Evolutionary conservation across 768 basidiomycete genomes (phyloP), one percentile per base, ranked within the genome.

Genomic region (Dacryopinax spathularia): DNA sequence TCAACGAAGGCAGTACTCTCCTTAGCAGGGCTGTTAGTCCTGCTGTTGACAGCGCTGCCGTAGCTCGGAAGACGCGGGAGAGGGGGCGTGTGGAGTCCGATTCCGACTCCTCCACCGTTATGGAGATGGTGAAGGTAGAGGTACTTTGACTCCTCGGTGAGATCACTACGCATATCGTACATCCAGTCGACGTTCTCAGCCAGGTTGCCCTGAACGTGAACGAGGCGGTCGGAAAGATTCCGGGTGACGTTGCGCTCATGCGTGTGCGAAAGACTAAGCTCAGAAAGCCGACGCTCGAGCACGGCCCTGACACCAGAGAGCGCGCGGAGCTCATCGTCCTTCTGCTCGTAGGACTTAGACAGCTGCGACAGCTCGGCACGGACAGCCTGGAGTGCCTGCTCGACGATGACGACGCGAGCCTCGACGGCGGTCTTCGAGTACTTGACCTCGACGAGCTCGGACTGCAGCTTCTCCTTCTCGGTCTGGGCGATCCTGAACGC

Each of bases 111-210:
- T 29, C 25, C 48, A 18, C 48, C 48, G 48, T 31, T 3, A 56
- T 56, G 48, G 29, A 56, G 48, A 56, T 56, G 20, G 48, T 56
- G 48, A 25, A 56, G 48, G 48, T 56, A 56, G 48, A 56, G 48
- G 25, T 56, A 56, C 25, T 56, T 56, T 22, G 48, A 56, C 48
- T 56, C 48, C 13, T 56, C 48, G 22, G 13, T 56, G 29, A 56
- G 48, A 56, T 56, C 48, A 6, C 31, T 10, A 56, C 48, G 48
- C 5, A 56, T 56, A 56, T 56, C 48, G 48, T 56, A 56, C 48
- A 56, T 56, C 48, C 48, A 56, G 48, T 56, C 48, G 13, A 56
- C 48, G 48, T 56, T 31, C 48, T 56, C 48, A 29, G 48, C 48
- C 48, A 56, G 15, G 18, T 31, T 56, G 31, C 48, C 48, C 48